Evolutionary conservation across 179 eudicot genomes (phyloP).

Genomic region (Beta lomatogona): DNA sequence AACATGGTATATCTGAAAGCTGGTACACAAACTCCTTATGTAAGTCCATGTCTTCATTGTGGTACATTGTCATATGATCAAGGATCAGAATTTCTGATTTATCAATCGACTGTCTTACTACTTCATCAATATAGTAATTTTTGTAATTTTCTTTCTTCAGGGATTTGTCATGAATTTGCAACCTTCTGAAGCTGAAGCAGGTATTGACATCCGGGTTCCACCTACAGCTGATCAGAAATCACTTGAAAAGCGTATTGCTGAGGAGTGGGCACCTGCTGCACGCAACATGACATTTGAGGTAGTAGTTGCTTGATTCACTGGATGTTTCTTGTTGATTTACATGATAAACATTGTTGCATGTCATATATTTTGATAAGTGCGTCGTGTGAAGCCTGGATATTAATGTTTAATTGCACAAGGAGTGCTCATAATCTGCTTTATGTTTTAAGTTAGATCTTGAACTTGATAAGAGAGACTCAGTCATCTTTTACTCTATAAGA

Average conservation of each 20-base stretch:
- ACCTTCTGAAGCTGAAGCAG: constrained; percentile 96
- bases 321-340: not conserved
- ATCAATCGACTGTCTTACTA: not conserved
- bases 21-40: constrained; percentile 84
- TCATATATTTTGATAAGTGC: not conserved
- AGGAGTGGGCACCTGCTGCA: constrained; percentile 95
- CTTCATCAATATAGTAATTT: not conserved
- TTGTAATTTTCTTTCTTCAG: constrained; percentile 36
- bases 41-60: constrained; percentile 32
- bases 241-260: constrained; percentile 69
- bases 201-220: constrained; percentile 87
- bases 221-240: constrained; percentile 74
- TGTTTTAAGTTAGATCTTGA: not conserved
- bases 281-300: constrained; percentile 98
- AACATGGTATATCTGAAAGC: constrained; percentile 86
- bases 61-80: not conserved
- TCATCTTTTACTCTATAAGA: not conserved
- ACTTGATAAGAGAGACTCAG: not conserved
- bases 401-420: not conserved
- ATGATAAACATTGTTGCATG: not conserved
- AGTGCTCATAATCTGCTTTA: not conserved
- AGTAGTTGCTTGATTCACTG: constrained; percentile 13
- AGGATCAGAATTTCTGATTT: not conserved
- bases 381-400: not conserved
- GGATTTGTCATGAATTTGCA: constrained; percentile 97